These are phyloP conservation scores for Globisporangium nagaii DNA, from an alignment of 352 stramenopile species.

Conservation along the genomic window DNA sequence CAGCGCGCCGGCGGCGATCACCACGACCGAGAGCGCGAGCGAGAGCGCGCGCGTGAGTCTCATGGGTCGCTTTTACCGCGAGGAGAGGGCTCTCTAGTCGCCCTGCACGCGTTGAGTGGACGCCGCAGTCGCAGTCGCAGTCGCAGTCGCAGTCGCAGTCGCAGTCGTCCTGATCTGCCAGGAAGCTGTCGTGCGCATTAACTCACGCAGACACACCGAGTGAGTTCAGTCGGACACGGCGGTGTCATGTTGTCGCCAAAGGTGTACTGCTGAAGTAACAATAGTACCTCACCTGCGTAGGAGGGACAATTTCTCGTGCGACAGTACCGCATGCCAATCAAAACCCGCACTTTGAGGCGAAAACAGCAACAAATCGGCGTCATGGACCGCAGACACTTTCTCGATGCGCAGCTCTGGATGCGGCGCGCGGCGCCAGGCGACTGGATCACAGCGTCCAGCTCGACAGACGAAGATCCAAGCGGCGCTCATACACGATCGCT, in stretches of 20 bases:
- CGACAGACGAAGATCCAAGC: neutral
- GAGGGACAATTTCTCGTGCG: neutral
- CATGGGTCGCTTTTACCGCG: too few species aligned
- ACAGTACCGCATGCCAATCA: neutral
- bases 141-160: too few species aligned
- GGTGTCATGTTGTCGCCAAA: neutral
- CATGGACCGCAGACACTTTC: slow-evolving; percentile 24
- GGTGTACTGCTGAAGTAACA: neutral
- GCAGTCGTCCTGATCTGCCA: neutral
- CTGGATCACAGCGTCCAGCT: neutral
- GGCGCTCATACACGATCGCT: neutral
- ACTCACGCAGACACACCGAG: neutral
- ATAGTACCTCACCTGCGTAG: neutral
- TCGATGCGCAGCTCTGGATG: slow-evolving; percentile 29
- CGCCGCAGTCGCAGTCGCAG: too few species aligned
- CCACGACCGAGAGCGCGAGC: neutral
- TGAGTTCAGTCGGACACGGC: neutral
- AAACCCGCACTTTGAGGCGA: neutral
- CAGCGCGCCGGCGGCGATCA: neutral
- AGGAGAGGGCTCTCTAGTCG: too few species aligned
- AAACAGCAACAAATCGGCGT: neutral
- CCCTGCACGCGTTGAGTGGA: too few species aligned
- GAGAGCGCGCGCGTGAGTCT: slow-evolving; percentile 1
- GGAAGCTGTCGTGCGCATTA: neutral
- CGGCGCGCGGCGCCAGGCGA: neutral